These are phyloP conservation scores for Tephrocybe sp. DNA, from an alignment of 768 basidiomycete genomes.

Conservation along the genomic window DNA sequence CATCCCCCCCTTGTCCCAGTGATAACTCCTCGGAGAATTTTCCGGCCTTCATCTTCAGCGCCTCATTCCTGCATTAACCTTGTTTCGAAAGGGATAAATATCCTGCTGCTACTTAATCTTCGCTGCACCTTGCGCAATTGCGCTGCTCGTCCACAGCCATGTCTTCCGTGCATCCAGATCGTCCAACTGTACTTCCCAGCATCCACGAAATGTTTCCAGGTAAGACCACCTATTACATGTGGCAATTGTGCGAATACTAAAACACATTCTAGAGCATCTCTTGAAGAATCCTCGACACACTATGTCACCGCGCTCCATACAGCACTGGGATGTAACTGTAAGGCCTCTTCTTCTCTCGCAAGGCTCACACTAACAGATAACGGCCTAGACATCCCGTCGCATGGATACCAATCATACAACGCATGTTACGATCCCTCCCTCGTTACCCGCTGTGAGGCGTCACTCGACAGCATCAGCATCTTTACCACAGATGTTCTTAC, in stretches of 20 bases:
- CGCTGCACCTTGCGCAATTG: background rate
- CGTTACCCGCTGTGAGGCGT: constrained; percentile 2
- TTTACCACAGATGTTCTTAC: background rate
- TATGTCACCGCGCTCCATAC: background rate
- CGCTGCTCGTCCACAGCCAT: background rate
- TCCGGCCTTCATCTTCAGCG: constrained; percentile 1
- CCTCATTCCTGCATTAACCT: constrained; percentile 1
- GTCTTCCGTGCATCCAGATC: constrained; percentile 5
- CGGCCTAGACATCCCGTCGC: background rate
- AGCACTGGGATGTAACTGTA: background rate
- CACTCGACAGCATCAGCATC: constrained; percentile 12
- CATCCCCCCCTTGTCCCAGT: constrained; percentile 1
- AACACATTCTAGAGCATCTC: constrained; percentile 10
- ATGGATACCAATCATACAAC: background rate
- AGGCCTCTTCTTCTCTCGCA: background rate
- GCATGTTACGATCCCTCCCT: background rate
- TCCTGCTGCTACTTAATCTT: background rate
- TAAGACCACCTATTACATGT: constrained; percentile 15
- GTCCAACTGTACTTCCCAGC: constrained; percentile 38
- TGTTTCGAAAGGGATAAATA: background rate
- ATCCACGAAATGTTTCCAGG: constrained; percentile 58
- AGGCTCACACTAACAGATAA: background rate
- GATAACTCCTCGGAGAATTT: constrained; percentile 18
- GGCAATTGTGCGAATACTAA: background rate
- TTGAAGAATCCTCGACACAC: constrained; percentile 13